phyloP scores from a whole-genome alignment of 257 asterid genomes.

The Henckelia pumila region DNA sequence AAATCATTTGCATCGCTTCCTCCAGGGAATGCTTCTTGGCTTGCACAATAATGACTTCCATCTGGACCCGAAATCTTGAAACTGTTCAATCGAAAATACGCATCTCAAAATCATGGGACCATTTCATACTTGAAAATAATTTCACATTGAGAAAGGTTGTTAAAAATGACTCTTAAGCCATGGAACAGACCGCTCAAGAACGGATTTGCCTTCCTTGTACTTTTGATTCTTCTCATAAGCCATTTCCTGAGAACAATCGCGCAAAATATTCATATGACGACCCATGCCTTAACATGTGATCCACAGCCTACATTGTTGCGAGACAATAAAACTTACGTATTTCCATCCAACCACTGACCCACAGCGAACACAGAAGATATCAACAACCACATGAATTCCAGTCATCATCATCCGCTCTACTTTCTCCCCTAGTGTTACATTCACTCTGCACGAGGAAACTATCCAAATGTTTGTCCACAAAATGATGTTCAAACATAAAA shows the following conservation, averaged over 20 bases:
- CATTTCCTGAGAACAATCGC: conserved; percentile 26
- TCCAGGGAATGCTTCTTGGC: conserved; percentile 27
- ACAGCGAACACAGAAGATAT: conserved; percentile 34
- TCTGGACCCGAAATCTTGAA: conserved; percentile 41
- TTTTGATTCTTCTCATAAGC: conserved; percentile 46
- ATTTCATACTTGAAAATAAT: neutral
- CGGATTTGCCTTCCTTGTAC: conserved; percentile 56
- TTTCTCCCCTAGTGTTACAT: conserved; percentile 30
- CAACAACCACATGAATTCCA: conserved; percentile 34
- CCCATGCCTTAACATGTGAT: neutral
- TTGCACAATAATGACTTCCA: conserved; percentile 33
- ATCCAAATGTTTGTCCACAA: neutral
- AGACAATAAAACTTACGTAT: conserved; percentile 29
- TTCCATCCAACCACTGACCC: conserved; percentile 38
- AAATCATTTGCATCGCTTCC: conserved; percentile 33
- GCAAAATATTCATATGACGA: neutral
- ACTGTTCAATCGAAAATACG: conserved; percentile 25
- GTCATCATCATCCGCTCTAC: conserved; percentile 37
- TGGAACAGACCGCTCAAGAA: conserved; percentile 46
- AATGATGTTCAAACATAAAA: neutral
- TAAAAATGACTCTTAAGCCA: neutral
- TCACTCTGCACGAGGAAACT: conserved; percentile 25
- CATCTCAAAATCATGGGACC: neutral
- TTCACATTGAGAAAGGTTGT: neutral
- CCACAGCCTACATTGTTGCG: neutral